Base-by-base conservation (phyloP, 257 asterid genomes). In the Orobanche coerulescens region DNA sequence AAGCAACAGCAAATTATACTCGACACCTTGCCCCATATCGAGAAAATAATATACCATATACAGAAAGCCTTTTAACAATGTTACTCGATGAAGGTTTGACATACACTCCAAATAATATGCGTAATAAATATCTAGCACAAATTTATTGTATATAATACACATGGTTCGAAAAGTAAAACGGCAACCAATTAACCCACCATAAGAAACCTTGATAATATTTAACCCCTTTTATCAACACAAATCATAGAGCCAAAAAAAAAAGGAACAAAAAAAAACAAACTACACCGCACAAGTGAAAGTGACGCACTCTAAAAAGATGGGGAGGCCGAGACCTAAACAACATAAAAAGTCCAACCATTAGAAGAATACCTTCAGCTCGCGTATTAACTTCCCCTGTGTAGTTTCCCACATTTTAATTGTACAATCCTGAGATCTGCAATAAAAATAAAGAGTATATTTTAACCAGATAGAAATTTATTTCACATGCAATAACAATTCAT, bases 321-420 rank as follows among this genome's bases (percentile, higher is more conserved):
- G 25, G 16, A 11, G n/a, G 50, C 22, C 28, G 48, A 47, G 18
- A 57, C 3, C 14, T 20, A 34, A 37, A 10, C 18, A 6, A 22
- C n/a, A n/a, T n/a, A n/a, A n/a, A 39, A 4, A 9, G 58, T 23
- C 5, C 51, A 46, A 52, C 28, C 50, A 61, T 8, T 5, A 60
- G 52, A 30, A 12, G 36, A 65, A 72, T 71, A 86, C 98, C 96
- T 84, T 92, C 75, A 88, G 71, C 69, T 88, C 94, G 19, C 95
- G 86, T 52, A 88, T 88, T 59, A 92, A 82, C 85, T 88, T 88
- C 61, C 98, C 96, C 42, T 88, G 83, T 39, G 95, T 5, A 56
- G 94, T 79, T 70, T 92, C 88, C 98, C 96, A 92, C 82, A 92
- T 82, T 73, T 92, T 92, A 76, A 88, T 88, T 16, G 93, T 92